phyloP scores from a whole-genome alignment of 176 grass and related monocot genomes.

The Musa acuminata region DNA sequence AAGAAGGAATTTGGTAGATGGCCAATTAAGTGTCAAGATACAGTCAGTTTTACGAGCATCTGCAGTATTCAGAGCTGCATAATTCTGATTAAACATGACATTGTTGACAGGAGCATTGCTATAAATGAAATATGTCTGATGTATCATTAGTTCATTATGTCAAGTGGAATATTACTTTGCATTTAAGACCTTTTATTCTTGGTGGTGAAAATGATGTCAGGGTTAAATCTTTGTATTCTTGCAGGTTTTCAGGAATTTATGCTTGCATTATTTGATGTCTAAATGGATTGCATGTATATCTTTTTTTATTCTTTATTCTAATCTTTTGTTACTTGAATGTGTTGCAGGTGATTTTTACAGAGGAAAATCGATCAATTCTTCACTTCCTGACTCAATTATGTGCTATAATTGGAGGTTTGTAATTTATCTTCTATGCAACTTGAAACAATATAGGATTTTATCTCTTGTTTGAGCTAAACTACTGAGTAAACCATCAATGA shows the following conservation, averaged over 20 bases:
- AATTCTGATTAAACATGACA: too few relatives aligned
- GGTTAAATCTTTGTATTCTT: not conserved
- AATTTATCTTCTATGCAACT: slow-evolving; percentile 8
- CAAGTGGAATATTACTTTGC: too few relatives aligned
- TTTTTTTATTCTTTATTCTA: slow-evolving; percentile 2
- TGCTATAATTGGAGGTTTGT: slow-evolving; percentile 86
- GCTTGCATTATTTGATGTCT: too few relatives aligned
- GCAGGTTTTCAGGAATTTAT: not conserved
- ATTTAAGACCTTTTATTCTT: too few relatives aligned
- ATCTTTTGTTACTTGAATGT: not conserved
- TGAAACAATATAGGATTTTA: not conserved
- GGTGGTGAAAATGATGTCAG: too few relatives aligned
- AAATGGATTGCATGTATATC: not conserved
- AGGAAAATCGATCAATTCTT: slow-evolving; percentile 67
- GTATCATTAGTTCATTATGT: too few relatives aligned
- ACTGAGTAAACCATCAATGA: not conserved
- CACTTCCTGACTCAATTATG: slow-evolving; percentile 91
- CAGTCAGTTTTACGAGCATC: too few relatives aligned
- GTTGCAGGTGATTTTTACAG: slow-evolving; percentile 84
- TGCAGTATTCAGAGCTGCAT: too few relatives aligned
- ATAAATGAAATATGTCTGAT: too few relatives aligned
- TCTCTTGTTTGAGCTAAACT: slow-evolving; percentile 10
- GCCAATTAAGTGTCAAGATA: too few relatives aligned
- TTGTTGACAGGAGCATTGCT: too few relatives aligned
- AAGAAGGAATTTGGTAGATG: too few relatives aligned